Conservation (phyloP, 1,284 basidiomycete species). For the Mycena citricolor region DNA sequence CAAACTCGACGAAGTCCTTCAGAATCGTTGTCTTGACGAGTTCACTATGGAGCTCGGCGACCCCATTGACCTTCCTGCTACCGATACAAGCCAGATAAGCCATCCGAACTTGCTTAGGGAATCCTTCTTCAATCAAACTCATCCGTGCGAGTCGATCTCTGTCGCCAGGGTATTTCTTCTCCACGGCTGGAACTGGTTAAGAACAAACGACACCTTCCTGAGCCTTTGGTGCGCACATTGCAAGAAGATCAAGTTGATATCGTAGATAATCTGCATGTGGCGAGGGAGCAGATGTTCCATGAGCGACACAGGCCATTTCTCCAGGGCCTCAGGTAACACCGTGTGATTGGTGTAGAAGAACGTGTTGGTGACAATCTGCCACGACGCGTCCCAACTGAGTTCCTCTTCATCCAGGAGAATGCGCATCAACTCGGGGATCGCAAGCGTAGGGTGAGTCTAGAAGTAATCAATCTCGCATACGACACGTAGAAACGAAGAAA, state of each 20-base stretch:
- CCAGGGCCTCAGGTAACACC: slow-evolving; percentile 75
- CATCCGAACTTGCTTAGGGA: slow-evolving; percentile 86
- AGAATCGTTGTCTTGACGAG: slow-evolving; percentile 78
- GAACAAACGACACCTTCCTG: too few species aligned
- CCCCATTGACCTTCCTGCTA: slow-evolving; percentile 89
- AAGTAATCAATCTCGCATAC: slow-evolving; percentile 1
- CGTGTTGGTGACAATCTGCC: slow-evolving; percentile 83
- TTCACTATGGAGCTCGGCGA: slow-evolving; percentile 85
- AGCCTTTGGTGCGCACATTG: slow-evolving; percentile 53
- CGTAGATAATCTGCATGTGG: slow-evolving; percentile 47
- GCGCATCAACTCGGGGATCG: slow-evolving; percentile 93
- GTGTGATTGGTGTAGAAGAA: slow-evolving; percentile 94
- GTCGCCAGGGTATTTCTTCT: slow-evolving; percentile 86
- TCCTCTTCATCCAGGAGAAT: slow-evolving; percentile 89
- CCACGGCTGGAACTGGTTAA: slow-evolving; percentile 56
- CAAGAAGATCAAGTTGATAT: slow-evolving; percentile 47
- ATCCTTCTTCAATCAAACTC: slow-evolving; percentile 89
- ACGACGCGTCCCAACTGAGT: slow-evolving; percentile 77
- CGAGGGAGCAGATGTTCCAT: slow-evolving; percentile 77
- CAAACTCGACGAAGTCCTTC: slow-evolving; percentile 90
- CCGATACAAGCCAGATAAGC: slow-evolving; percentile 80
- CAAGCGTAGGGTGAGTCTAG: slow-evolving; percentile 90
- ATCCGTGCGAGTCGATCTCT: slow-evolving; percentile 77
- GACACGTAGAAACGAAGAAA: neutral
- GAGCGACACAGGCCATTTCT: slow-evolving; percentile 88